Evolutionary conservation across 1,284 basidiomycete species (phyloP), one percentile per base, ranked within the genome.

Genomic region (Cryptococcus deneoformans): DNA sequence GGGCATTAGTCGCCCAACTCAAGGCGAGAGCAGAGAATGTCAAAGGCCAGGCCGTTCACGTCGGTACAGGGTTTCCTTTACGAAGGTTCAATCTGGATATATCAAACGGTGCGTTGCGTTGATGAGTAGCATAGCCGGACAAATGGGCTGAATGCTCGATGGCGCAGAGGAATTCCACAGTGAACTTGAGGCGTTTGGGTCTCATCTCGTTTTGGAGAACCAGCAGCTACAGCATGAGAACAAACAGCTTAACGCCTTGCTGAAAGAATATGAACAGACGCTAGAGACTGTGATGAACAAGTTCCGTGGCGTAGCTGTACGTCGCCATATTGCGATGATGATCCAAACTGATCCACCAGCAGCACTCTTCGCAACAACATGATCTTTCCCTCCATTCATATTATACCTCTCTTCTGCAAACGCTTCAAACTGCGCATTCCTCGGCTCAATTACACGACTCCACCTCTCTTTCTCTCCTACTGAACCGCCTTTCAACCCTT

Each of bases 271-370:
- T 73, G 95, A 99, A 76, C 82, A 84, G 60, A 97, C 94, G 1
- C 84, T 99, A 79, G 94, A 98, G 71, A 92, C 87, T 39, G 89
- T 99, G 72, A 98, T 99, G 95, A 80, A 85, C 58, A 97, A 97
- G 79, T 98, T 98, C 75, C 84, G 94, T 53, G 88, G 87, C 61
- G 89, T 97, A 70, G 86, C 92, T 16, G 93, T 96, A 73, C 71
- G 92, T 84, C 0, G 29, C 3, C 10, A 8, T 37, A 10, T 6
- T n/a, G 20, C 44, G 10, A 38, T 38, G 24, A 20, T 11, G 20
- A 40, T n/a, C 8, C 5, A 2, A 7, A 39, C 60, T 62, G 24
- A 62, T 53, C 5, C 24, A 38, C 20, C 42, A 45, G 44, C 72
- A 97, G 89, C 82, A 90, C 65, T 90, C 95, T 14, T 91, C 92